These are phyloP conservation scores for Cucumis hystrix DNA, from an alignment of 306 rosid genomes.

Conservation along the genomic window DNA sequence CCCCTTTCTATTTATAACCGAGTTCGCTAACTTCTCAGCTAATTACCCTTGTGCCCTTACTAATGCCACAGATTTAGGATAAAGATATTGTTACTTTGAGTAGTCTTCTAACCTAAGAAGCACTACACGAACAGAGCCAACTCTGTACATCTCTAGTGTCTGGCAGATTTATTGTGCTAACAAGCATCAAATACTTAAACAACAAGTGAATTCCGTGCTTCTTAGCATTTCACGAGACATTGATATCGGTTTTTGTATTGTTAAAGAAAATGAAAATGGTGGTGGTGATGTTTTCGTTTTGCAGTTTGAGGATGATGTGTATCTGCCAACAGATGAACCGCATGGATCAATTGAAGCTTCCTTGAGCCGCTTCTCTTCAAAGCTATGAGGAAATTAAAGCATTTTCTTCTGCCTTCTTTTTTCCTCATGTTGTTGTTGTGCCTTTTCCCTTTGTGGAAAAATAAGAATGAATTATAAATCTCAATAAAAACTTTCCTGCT, in stretches of 20 bases:
- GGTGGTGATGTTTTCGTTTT: neutral
- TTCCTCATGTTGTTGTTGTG: neutral
- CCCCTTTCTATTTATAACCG: too few species aligned
- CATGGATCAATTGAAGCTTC: slow-evolving; percentile 89
- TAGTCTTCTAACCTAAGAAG: too few species aligned
- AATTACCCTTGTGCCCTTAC: too few species aligned
- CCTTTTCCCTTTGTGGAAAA: neutral
- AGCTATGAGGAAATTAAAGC: slow-evolving; percentile 26
- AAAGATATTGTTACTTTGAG: too few species aligned
- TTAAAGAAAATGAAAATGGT: neutral
- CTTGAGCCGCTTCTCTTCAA: slow-evolving; percentile 62
- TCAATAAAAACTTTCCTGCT: neutral
- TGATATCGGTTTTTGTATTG: neutral
- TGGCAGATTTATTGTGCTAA: neutral
- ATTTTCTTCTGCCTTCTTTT: neutral
- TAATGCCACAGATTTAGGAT: too few species aligned
- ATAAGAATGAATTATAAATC: neutral
- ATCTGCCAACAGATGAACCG: slow-evolving; percentile 86
- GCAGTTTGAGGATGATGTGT: slow-evolving; percentile 90
- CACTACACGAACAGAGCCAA: too few species aligned
- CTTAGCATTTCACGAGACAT: neutral
- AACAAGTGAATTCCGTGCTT: neutral
- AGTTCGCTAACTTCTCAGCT: too few species aligned
- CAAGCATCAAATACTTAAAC: neutral
- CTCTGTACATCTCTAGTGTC: neutral